Base-by-base conservation (phyloP, 106 monocot genomes). In the Chionographis japonica region DNA sequence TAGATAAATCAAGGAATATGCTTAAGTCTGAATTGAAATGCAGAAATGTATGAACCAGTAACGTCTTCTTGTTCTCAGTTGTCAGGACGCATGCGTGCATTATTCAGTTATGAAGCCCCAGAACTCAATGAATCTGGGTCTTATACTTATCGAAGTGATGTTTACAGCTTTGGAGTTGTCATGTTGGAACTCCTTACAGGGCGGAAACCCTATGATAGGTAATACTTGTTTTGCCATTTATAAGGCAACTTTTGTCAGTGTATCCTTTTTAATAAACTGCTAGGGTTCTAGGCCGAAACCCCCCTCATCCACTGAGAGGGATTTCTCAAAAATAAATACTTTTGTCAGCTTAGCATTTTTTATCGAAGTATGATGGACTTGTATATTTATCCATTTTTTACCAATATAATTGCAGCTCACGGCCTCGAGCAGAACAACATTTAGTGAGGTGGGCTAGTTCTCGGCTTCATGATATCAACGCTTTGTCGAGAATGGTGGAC, bases 131-230 rank as follows among this genome's bases (percentile, higher is more conserved):
- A 93, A 56, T 93, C 92, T 51, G 92, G 85, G 37, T 50, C 70
- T 4, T 81, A 74, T 58, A 85, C 79, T 63, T 79, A 85, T 52
- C 77, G 73, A 13, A 93, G 98, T 69, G 98, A 99, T 70, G 90
- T 99, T 75, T 99, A 93, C 64, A 99, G 98, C 76, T 99, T 99
- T 78, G 98, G 98, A 54, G 93, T 99, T 54, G 85, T 99, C 63
- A 93, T 99, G 98, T 72, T 99, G 70, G 98, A 99, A 46, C 90
- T 99, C 58, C 87, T 99, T 17, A 90, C 93, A 5, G 92, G 90
- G 18, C 98, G 98, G 7, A 75, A 88, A 74, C 93, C 98, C 35
- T 90, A 85, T 81, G 98, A 99, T 53, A 88, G 87, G 98, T 88
- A 58, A 59, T 63, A 1, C 51, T 72, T 15, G 2, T 41, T 27